A percentile compares a stretch with the other conserved stretches of the same genome.
phyloP scores from a whole-genome alignment of 352 stramenopile genomes.

The Phytophthora tentaculata region DNA sequence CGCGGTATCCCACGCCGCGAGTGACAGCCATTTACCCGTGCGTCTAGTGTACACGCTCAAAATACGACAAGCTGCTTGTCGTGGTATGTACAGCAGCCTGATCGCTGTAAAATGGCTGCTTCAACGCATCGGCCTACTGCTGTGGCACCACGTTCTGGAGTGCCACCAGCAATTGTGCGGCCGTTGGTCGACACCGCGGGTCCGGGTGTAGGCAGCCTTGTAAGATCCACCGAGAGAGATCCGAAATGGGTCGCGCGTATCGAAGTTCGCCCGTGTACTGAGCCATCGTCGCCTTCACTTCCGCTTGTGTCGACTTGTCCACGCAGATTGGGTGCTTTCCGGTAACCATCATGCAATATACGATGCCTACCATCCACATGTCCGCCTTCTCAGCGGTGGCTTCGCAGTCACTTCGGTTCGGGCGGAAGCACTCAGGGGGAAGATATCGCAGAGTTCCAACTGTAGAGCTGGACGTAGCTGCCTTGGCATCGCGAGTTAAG shows the following conservation, averaged over 20 bases:
- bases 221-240: conserved; percentile 72
- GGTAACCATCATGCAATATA: conserved; percentile 79
- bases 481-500: conserved; percentile 70
- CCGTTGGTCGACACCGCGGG: conserved; percentile 63
- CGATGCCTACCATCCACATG: conserved; percentile 85
- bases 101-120: conserved; percentile 31
- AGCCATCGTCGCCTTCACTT: conserved; percentile 43
- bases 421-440: conserved; percentile 74
- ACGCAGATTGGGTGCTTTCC: conserved; percentile 77
- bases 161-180: conserved; percentile 65
- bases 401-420: conserved; percentile 58
- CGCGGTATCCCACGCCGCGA: conserved; percentile 16
- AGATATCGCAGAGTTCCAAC: conserved; percentile 80
- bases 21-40: conserved; percentile 29
- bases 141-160: conserved; percentile 48
- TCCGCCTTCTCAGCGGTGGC: conserved; percentile 81
- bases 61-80: conserved; percentile 44
- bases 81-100: conserved; percentile 50
- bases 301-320: conserved; percentile 65
- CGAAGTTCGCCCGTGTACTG: conserved; percentile 45
- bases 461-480: conserved; percentile 64
- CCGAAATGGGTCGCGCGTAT: conserved; percentile 51
- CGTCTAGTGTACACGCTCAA: conserved; percentile 63
- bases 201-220: conserved; percentile 73
- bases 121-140: conserved; percentile 37